phyloP scores from a whole-genome alignment of 2,329 filamentous ascomycete species.

The Ambrosiella cleistominuta region DNA sequence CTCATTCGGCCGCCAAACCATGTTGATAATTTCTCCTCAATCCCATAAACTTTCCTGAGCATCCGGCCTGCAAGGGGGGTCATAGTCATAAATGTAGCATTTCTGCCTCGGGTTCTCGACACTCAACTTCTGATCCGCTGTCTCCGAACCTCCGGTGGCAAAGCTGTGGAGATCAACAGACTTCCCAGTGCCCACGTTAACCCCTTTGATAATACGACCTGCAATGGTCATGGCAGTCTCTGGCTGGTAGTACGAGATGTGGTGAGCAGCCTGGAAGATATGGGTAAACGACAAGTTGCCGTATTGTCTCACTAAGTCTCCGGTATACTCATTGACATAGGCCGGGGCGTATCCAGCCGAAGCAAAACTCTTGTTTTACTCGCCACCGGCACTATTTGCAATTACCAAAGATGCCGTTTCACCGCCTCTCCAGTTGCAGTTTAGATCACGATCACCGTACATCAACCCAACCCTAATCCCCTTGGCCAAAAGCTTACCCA shows the following conservation, averaged over 20 bases:
- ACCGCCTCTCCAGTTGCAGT: constrained; percentile 56
- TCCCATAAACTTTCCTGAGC: constrained; percentile 18
- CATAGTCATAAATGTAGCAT: constrained; percentile 41
- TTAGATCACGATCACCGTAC: constrained; percentile 48
- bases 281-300: constrained; percentile 55
- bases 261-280: constrained; percentile 49
- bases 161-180: constrained; percentile 31
- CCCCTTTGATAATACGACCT: constrained; percentile 38
- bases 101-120: constrained; percentile 22
- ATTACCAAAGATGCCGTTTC: constrained; percentile 52
- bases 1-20: constrained; percentile 2
- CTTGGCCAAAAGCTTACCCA: constrained; percentile 41
- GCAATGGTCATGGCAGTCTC: constrained; percentile 42
- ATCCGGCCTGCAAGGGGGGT: constrained; percentile 30
- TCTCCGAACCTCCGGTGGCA: not conserved
- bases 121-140: not conserved
- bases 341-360: constrained; percentile 56
- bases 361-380: constrained; percentile 38
- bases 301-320: constrained; percentile 57
- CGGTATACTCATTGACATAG: constrained; percentile 49
- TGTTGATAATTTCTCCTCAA: constrained; percentile 6
- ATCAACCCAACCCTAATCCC: constrained; percentile 55
- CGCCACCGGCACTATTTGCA: constrained; percentile 27
- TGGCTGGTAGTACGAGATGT: constrained; percentile 43
- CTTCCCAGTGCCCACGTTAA: constrained; percentile 37